Conservation (phyloP, 2,329 filamentous ascomycete species). For the Hypoxylon sp. region DNA sequence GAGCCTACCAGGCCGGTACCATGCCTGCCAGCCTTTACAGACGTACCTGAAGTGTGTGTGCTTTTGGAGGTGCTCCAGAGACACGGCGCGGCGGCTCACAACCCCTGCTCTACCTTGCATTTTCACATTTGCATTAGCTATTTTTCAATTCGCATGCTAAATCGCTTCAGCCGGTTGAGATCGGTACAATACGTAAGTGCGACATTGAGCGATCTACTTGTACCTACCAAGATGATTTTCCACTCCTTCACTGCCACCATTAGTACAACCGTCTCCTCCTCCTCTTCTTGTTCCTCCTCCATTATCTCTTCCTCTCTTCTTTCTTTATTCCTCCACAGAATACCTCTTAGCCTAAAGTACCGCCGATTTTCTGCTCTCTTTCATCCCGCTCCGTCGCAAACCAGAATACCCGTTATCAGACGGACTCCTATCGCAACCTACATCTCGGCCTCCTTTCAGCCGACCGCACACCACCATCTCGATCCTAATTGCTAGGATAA, state of each 20-base stretch:
- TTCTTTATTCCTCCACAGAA: constrained; percentile 10
- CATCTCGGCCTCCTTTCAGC: constrained; percentile 38
- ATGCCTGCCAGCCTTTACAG: not conserved
- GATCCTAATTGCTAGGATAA: constrained; percentile 48
- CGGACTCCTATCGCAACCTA: constrained; percentile 25
- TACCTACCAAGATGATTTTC: constrained; percentile 39
- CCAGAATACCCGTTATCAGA: constrained; percentile 31
- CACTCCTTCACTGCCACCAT: constrained; percentile 35
- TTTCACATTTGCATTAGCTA: constrained; percentile 39
- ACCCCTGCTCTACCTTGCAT: constrained; percentile 33
- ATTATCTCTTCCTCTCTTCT: constrained; percentile 14
- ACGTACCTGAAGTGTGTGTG: constrained; percentile 17
- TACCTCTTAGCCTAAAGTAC: constrained; percentile 8
- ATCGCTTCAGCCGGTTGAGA: constrained; percentile 34
- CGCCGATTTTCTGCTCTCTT: constrained; percentile 13
- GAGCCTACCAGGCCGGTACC: constrained; percentile 18
- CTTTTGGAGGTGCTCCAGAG: constrained; percentile 28
- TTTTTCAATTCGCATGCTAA: constrained; percentile 36
- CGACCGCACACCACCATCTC: constrained; percentile 31
- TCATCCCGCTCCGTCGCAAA: constrained; percentile 30
- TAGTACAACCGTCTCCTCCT: constrained; percentile 10
- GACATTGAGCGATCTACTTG: constrained; percentile 42
- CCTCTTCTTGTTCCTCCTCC: constrained; percentile 17
- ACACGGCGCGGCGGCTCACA: constrained; percentile 38
- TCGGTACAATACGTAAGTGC: constrained; percentile 41